Evolutionary conservation across 495 filamentous ascomycete species (phyloP).

Genomic region (Aspergillus asperescens): DNA sequence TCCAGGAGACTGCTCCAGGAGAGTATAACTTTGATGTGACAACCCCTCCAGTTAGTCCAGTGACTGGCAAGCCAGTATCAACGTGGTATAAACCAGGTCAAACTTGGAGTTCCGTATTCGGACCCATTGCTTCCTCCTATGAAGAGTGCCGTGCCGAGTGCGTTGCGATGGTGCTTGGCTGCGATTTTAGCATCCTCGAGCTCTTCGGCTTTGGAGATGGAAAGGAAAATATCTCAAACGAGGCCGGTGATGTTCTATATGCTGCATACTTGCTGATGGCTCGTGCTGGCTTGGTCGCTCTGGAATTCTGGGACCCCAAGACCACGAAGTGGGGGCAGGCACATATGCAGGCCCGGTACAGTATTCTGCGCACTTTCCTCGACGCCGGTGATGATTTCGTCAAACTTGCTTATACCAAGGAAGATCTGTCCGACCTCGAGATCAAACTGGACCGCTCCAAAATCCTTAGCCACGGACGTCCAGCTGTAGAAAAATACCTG

Average conservation of each 20-base stretch:
- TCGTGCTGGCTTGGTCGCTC: conserved; percentile 71
- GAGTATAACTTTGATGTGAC: conserved; percentile 79
- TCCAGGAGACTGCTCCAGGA: conserved; percentile 80
- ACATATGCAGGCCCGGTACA: conserved; percentile 91
- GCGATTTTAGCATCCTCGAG: conserved; percentile 80
- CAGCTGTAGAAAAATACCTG: conserved; percentile 81
- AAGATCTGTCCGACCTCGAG: conserved; percentile 73
- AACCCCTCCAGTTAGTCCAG: conserved; percentile 74
- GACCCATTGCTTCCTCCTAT: conserved; percentile 76
- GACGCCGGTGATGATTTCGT: conserved; percentile 76
- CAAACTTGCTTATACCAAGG: conserved; percentile 64
- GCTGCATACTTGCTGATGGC: conserved; percentile 88
- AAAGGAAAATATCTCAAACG: conserved; percentile 58
- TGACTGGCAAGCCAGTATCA: conserved; percentile 68
- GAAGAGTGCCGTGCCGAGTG: conserved; percentile 83
- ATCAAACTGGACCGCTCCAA: conserved; percentile 78
- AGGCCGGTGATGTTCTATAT: conserved; percentile 82
- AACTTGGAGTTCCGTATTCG: conserved; percentile 91
- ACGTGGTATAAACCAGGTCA: conserved; percentile 92
- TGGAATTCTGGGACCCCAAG: conserved; percentile 88
- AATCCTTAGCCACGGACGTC: conserved; percentile 63
- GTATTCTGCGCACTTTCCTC: conserved; percentile 85
- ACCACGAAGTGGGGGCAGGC: conserved; percentile 88
- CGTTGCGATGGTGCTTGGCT: conserved; percentile 87
- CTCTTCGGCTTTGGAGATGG: conserved; percentile 91